A percentile compares a stretch with the other conserved stretches of the same genome.
phyloP scores from a whole-genome alignment of 306 rosid species.

The Potentilla sterilis region DNA sequence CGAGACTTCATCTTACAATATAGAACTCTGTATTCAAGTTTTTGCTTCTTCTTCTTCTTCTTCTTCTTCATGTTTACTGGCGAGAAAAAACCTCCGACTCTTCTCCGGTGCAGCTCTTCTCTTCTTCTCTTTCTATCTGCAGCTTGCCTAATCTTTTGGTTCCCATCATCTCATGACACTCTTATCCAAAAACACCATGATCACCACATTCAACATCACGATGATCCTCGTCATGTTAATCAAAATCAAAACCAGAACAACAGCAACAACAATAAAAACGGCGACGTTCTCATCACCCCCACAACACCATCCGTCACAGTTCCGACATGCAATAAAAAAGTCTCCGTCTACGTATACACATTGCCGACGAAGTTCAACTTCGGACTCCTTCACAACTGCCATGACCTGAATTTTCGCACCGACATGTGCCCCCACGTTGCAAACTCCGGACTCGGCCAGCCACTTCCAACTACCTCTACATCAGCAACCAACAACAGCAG shows the following conservation, averaged over 20 bases:
- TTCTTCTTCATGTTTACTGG: not conserved
- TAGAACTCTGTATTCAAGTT: not conserved
- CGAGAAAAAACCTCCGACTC: constrained; percentile 9
- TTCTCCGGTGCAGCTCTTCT: constrained; percentile 25
- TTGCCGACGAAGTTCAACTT: constrained; percentile 68
- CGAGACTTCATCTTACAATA: not conserved
- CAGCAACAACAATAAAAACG: not conserved
- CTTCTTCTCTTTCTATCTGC: constrained; percentile 39
- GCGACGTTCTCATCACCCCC: not conserved
- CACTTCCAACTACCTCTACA: not conserved
- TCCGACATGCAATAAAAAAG: constrained; percentile 36
- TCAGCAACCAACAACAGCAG: not conserved
- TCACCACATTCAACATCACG: not conserved
- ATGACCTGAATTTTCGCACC: constrained; percentile 60
- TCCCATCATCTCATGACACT: constrained; percentile 19
- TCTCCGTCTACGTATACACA: constrained; percentile 51
- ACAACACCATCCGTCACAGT: not conserved
- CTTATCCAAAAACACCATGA: not conserved
- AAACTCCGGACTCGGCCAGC: constrained; percentile 33
- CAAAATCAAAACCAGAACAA: not conserved
- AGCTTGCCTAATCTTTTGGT: constrained; percentile 40
- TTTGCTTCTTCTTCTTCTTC: not conserved
- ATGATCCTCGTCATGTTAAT: not conserved
- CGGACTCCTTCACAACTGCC: constrained; percentile 52
- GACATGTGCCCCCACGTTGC: constrained; percentile 88